Evolutionary conservation across 805 yeast genomes (phyloP).

Genomic region (Clavispora carvajalis): DNA sequence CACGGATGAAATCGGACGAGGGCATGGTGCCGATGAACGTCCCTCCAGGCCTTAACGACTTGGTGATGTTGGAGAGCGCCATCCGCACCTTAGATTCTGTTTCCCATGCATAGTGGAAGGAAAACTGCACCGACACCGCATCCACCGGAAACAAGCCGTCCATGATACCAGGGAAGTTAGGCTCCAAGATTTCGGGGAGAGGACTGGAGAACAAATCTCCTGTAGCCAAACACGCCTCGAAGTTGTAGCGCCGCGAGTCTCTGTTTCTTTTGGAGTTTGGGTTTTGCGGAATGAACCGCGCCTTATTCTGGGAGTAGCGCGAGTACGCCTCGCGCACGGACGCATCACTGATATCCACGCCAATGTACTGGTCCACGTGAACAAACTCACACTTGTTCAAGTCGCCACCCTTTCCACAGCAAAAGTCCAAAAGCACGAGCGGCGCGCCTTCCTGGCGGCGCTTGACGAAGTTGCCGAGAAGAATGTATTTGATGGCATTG

Average conservation of each 20-base stretch:
- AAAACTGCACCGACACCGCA: constrained; percentile 84
- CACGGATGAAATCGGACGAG: constrained; percentile 75
- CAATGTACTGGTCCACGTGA: constrained; percentile 70
- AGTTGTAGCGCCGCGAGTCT: constrained; percentile 47
- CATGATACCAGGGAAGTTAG: constrained; percentile 52
- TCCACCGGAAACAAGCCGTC: constrained; percentile 78
- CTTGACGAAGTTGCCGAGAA: constrained; percentile 64
- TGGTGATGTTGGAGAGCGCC: constrained; percentile 68
- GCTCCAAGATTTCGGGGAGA: constrained; percentile 58
- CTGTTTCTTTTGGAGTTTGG: constrained; percentile 17
- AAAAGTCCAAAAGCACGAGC: constrained; percentile 67
- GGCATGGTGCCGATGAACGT: constrained; percentile 92
- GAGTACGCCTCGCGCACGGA: constrained; percentile 80
- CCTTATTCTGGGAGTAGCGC: constrained; percentile 56
- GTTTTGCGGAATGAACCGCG: constrained; percentile 30
- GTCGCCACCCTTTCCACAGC: constrained; percentile 99
- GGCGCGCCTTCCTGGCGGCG: constrained; percentile 20
- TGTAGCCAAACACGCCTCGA: constrained; percentile 78
- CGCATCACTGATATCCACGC: constrained; percentile 87
- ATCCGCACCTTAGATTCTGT: constrained; percentile 73
- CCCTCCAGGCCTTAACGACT: constrained; percentile 77
- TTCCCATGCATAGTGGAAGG: constrained; percentile 92
- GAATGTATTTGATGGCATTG: constrained; percentile 83
- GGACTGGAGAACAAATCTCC: constrained; percentile 85
- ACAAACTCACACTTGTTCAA: constrained; percentile 81